Percentiles rank a stretch among this genome's conserved stretches.
Evolutionary conservation across 805 yeast genomes (phyloP).

Genomic region (Blastobotrys chiropterorum): DNA sequence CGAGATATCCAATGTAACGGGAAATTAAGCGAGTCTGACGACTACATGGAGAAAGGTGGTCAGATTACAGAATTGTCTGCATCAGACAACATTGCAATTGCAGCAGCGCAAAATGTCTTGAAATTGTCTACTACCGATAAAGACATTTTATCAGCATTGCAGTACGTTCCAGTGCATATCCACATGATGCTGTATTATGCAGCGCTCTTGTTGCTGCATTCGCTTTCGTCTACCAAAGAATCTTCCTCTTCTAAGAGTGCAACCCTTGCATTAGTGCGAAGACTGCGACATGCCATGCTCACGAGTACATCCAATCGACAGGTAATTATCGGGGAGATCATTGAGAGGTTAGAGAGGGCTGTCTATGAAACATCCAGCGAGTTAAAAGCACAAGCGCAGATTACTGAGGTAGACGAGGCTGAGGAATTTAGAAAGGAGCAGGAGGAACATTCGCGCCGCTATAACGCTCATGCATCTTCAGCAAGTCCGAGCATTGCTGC

Average conservation of each 20-base stretch:
- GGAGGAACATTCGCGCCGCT: too few relatives aligned
- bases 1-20: slow-evolving; percentile 30
- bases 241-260: slow-evolving; percentile 6
- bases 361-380: slow-evolving; percentile 8
- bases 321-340: slow-evolving; percentile 8
- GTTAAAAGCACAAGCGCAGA: slow-evolving; percentile 1
- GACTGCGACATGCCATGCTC: slow-evolving; percentile 9
- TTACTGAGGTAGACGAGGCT: slow-evolving; percentile 1
- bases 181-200: slow-evolving; percentile 68
- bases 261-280: slow-evolving; percentile 10
- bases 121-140: slow-evolving; percentile 52
- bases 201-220: slow-evolving; percentile 43
- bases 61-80: too few relatives aligned
- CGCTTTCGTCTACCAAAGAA: slow-evolving; percentile 13
- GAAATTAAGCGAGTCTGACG: slow-evolving; percentile 8
- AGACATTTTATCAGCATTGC: slow-evolving; percentile 50
- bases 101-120: slow-evolving; percentile 58
- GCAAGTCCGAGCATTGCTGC: slow-evolving; percentile 13
- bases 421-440: slow-evolving; percentile 1
- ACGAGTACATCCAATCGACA: slow-evolving; percentile 5
- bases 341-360: slow-evolving; percentile 8
- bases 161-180: slow-evolving; percentile 65
- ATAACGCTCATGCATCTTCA: too few relatives aligned
- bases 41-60: too few relatives aligned
- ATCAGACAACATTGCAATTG: slow-evolving; percentile 39